These are phyloP conservation scores for Schoenoplectus triqueter DNA, from an alignment of 202 grass and related monocot genomes.

Conservation along the genomic window DNA sequence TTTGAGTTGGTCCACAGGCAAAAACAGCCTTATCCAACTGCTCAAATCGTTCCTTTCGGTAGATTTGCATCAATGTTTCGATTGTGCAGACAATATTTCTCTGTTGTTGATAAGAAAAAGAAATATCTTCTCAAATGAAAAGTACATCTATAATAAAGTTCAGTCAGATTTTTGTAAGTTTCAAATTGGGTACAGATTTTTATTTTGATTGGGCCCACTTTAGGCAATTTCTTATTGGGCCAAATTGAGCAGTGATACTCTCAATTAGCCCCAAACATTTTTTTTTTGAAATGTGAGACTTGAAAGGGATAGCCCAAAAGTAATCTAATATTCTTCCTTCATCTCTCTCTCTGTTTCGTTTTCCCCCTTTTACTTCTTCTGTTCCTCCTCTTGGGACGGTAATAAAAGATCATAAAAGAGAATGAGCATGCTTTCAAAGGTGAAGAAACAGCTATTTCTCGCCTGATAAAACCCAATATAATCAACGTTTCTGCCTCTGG, in stretches of 20 bases:
- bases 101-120: not conserved
- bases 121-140: conserved; percentile 4
- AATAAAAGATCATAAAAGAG: too few relatives aligned
- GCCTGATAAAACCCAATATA: too few relatives aligned
- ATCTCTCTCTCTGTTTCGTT: too few relatives aligned
- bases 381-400: too few relatives aligned
- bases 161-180: not conserved
- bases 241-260: not conserved
- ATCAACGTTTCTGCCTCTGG: too few relatives aligned
- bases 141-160: not conserved
- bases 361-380: too few relatives aligned
- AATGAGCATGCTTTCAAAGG: too few relatives aligned
- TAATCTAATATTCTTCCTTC: not conserved
- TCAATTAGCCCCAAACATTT: not conserved
- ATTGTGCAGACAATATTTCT: not conserved
- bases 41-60: not conserved
- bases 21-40: not conserved
- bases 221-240: conserved; percentile 8
- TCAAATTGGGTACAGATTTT: not conserved
- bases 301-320: not conserved
- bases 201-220: not conserved
- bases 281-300: not conserved
- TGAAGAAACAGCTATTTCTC: too few relatives aligned
- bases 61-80: not conserved
- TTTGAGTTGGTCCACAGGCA: not conserved